Evolutionary conservation across 2,329 filamentous ascomycete genomes (phyloP).

Genomic region (Talaromyces sp.): DNA sequence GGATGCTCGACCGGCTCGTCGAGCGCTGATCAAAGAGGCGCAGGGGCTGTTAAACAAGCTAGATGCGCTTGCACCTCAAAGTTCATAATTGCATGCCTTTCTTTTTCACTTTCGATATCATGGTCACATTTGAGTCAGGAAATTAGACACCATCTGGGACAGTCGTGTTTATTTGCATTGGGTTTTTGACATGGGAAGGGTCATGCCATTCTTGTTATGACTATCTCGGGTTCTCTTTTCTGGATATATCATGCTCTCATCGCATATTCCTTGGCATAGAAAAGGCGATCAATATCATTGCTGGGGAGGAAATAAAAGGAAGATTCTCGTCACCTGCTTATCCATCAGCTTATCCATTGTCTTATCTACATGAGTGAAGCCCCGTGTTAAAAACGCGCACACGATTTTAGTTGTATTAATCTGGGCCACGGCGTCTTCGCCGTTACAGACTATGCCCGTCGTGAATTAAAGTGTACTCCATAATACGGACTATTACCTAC

Average conservation of each 20-base stretch:
- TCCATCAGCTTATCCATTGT: neutral
- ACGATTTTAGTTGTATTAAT: neutral
- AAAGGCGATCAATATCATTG: neutral
- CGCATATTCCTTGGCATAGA: neutral
- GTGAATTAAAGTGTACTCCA: conserved; percentile 1
- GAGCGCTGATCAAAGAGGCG: conserved; percentile 42
- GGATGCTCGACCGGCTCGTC: conserved; percentile 51
- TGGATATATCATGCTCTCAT: neutral
- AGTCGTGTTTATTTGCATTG: neutral
- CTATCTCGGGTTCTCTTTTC: neutral
- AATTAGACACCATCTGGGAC: neutral
- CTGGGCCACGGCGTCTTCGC: neutral
- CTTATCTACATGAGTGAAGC: neutral
- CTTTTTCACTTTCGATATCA: neutral
- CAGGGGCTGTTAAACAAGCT: conserved; percentile 38
- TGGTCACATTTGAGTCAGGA: neutral
- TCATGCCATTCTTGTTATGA: neutral
- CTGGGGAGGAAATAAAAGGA: neutral
- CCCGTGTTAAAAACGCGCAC: too few species aligned
- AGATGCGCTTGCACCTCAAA: conserved; percentile 30
- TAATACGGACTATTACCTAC: neutral
- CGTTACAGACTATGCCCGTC: neutral
- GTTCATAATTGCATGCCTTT: neutral
- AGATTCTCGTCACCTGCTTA: neutral
- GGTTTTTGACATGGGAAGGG: neutral